Percentiles rank a stretch among this genome's conserved stretches.
Conservation (phyloP, 768 basidiomycete genomes). For the Pleurotus sapidus region DNA sequence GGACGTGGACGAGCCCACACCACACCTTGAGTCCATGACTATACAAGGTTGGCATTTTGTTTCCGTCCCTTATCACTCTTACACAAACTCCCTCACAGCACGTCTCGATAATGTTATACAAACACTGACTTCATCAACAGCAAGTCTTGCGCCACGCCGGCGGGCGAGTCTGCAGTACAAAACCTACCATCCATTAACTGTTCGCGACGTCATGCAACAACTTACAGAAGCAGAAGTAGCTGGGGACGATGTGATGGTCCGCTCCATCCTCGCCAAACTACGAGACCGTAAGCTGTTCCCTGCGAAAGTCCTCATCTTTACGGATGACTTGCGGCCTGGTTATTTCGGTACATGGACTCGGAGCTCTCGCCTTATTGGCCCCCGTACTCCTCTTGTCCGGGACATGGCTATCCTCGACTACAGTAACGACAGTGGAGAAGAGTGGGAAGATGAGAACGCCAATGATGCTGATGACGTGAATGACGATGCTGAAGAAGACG, state of each 20-base stretch:
- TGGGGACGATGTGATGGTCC: conserved; percentile 68
- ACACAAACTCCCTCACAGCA: conserved; percentile 23
- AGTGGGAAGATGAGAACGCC: conserved; percentile 90
- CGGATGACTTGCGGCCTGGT: conserved; percentile 83
- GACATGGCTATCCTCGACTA: conserved; percentile 84
- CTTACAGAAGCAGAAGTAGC: conserved; percentile 78
- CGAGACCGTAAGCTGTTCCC: conserved; percentile 60
- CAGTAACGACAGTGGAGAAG: conserved; percentile 90
- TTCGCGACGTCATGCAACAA: conserved; percentile 49
- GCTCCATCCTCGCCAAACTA: conserved; percentile 59
- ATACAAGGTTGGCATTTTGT: conserved; percentile 33
- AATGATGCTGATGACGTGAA: conserved; percentile 77
- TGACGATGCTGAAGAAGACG: conserved; percentile 68
- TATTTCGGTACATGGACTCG: conserved; percentile 96
- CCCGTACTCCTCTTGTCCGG: conserved; percentile 77
- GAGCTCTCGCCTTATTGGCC: conserved; percentile 71
- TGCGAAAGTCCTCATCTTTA: conserved; percentile 82
- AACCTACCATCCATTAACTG: conserved; percentile 33
- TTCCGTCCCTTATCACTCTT: background rate
- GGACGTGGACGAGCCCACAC: background rate
- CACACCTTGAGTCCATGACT: conserved; percentile 27
- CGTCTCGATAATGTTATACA: conserved; percentile 36
- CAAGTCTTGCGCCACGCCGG: conserved; percentile 13
- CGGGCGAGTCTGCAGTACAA: conserved; percentile 26
- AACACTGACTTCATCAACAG: conserved; percentile 26